phyloP scores from a whole-genome alignment of 2,329 filamentous ascomycete genomes.

The Penicillium olsonii region DNA sequence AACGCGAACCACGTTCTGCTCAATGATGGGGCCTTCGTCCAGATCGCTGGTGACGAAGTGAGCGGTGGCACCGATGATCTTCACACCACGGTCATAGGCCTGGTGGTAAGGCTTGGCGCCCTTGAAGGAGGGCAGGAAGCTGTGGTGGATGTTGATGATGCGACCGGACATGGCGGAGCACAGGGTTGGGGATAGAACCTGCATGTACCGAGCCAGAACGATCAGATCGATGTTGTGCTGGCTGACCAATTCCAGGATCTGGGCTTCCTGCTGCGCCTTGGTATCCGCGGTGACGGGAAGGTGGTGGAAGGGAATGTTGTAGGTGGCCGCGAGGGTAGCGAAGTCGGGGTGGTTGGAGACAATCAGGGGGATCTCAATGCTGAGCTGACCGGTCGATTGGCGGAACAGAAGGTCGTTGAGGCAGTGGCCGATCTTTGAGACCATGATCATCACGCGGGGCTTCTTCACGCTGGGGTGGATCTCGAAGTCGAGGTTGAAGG shows the following conservation, averaged over 20 bases:
- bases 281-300: conserved; percentile 78
- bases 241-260: conserved; percentile 69
- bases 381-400: conserved; percentile 70
- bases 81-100: conserved; percentile 81
- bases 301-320: conserved; percentile 78
- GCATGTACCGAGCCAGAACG: conserved; percentile 84
- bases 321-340: conserved; percentile 66
- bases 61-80: conserved; percentile 83
- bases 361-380: conserved; percentile 74
- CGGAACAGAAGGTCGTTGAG: conserved; percentile 82
- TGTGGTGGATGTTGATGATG: conserved; percentile 93
- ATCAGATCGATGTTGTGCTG: conserved; percentile 74
- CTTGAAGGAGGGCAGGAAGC: conserved; percentile 84
- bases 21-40: conserved; percentile 85
- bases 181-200: conserved; percentile 73
- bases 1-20: conserved; percentile 76
- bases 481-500: conserved; percentile 70
- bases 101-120: conserved; percentile 87
- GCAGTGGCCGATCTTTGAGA: conserved; percentile 85
- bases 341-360: conserved; percentile 82
- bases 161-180: conserved; percentile 78
- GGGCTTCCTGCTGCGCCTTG: conserved; percentile 70
- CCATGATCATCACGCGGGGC: conserved; percentile 80
- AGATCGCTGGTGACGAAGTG: conserved; percentile 85
- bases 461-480: conserved; percentile 69